Evolutionary conservation across 1,139 yeast species (phyloP), one percentile per base, ranked within the genome.

Genomic region (Kodamaea derodonti): DNA sequence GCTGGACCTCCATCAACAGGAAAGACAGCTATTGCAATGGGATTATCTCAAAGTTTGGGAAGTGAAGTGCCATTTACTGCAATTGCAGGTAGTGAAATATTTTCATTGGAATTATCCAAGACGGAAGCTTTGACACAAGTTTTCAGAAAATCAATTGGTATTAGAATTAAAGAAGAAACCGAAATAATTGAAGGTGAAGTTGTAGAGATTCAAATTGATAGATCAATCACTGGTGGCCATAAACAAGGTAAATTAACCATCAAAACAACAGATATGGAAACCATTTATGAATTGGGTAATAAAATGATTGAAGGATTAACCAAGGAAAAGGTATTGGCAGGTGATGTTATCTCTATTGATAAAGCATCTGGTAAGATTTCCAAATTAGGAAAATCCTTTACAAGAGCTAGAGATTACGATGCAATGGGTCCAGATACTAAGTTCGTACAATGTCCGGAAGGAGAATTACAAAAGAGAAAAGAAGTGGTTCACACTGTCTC

Each of bases 1-100:
- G 97, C 98, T 0, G 99, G 99, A 6, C 98, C 98, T 8, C 98
- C 98, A 23, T 84, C 95, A 1, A 94, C 98, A 2, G 99, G 99
- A 60, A 94, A 94, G 60, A 94, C 99, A 9, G 99, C 99, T 34
- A 81, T 94, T 52, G 99, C 99, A 20, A 88, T 90, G 92, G 99
- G 97, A 20, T 70, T 92, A 39, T 76, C 96, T 10, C 97, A 92
- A 60, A 78, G 80, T 32, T 72, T 94, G 47, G 98, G 98, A 11
- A 54, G 66, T 14, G 96, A 90, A 50, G 97, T 94, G 29, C 98
- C 98, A 29, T 94, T 94, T 61, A 92, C 97, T 8, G 88, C 95
- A 10, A 74, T 94, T 52, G 90, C 96, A 3, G 98, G 95, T 5
- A 82, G 95, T 28, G 99, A 94, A 63, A 80, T 94, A 37, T 94